phyloP scores from a whole-genome alignment of 129 eudicot genomes.

The Tagetes erecta region DNA sequence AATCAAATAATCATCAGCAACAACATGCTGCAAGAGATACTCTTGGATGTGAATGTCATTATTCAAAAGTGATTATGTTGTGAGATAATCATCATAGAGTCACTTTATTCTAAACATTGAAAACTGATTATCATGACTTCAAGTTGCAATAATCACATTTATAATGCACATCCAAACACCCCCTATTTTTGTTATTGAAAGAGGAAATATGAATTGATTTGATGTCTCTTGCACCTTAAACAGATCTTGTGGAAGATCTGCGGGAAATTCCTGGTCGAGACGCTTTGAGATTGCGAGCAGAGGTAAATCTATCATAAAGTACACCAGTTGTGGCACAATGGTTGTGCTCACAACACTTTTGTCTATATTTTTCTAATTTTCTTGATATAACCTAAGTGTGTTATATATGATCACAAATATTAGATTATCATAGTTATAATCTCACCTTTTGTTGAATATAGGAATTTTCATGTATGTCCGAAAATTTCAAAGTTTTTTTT shows the following conservation, averaged over 20 bases:
- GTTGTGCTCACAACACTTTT: neutral
- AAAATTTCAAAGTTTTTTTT: too few relatives aligned
- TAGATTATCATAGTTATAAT: neutral
- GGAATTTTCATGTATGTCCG: neutral
- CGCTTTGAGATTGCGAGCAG: conserved; percentile 71
- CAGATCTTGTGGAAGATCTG: conserved; percentile 76
- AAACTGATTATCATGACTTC: neutral
- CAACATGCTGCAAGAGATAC: neutral
- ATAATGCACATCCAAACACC: neutral
- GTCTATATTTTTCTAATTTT: conserved; percentile 26
- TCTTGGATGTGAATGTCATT: neutral
- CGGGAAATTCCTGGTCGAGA: conserved; percentile 84
- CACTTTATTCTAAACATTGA: neutral
- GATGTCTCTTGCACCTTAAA: conserved; percentile 8
- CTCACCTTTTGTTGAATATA: neutral
- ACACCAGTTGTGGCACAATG: neutral
- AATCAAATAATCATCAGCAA: neutral
- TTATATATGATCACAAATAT: neutral
- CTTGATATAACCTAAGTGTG: neutral
- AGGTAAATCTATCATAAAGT: conserved; percentile 42
- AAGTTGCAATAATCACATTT: neutral
- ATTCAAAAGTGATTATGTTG: neutral
- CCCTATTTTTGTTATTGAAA: neutral
- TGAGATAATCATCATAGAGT: neutral
- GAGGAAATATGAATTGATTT: conserved; percentile 5